These are phyloP conservation scores for Vanilla planifolia DNA, from an alignment of 106 monocot genomes.

Conservation along the genomic window DNA sequence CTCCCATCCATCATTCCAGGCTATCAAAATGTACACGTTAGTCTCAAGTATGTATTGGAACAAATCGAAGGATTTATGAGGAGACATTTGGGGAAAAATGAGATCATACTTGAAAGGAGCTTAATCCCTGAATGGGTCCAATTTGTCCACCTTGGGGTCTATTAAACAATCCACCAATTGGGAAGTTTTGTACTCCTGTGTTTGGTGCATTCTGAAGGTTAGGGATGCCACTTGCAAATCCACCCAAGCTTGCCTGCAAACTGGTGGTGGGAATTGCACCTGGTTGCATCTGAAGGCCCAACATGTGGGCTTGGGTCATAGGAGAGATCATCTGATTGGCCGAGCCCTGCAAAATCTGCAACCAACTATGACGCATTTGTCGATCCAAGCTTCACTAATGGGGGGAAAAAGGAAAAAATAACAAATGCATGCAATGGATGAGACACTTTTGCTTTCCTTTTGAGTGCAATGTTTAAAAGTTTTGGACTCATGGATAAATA, in stretches of 20 bases:
- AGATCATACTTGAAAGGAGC: constrained; percentile 52
- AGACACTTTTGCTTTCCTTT: too few relatives aligned
- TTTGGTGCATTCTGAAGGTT: constrained; percentile 39
- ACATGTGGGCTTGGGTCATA: constrained; percentile 50
- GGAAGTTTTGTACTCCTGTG: constrained; percentile 45
- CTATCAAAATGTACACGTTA: constrained; percentile 27
- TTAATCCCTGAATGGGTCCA: constrained; percentile 41
- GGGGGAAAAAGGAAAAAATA: too few relatives aligned
- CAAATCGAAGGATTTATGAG: neutral
- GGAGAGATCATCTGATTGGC: constrained; percentile 54
- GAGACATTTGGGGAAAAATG: neutral
- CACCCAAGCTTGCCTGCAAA: constrained; percentile 35
- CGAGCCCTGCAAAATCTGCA: constrained; percentile 65
- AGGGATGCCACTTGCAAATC: constrained; percentile 34
- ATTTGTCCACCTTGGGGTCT: constrained; percentile 46
- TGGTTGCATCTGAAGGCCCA: constrained; percentile 51
- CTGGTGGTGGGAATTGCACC: constrained; percentile 18
- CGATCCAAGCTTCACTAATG: too few relatives aligned
- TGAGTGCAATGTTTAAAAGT: too few relatives aligned
- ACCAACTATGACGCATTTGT: too few relatives aligned
- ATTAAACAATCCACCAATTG: constrained; percentile 41
- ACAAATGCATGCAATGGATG: too few relatives aligned
- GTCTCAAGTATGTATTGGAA: neutral
- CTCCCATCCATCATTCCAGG: constrained; percentile 42
- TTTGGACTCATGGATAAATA: too few relatives aligned